phyloP scores from a whole-genome alignment of 768 basidiomycete genomes.

The Leccinum olivaceopallidum region DNA sequence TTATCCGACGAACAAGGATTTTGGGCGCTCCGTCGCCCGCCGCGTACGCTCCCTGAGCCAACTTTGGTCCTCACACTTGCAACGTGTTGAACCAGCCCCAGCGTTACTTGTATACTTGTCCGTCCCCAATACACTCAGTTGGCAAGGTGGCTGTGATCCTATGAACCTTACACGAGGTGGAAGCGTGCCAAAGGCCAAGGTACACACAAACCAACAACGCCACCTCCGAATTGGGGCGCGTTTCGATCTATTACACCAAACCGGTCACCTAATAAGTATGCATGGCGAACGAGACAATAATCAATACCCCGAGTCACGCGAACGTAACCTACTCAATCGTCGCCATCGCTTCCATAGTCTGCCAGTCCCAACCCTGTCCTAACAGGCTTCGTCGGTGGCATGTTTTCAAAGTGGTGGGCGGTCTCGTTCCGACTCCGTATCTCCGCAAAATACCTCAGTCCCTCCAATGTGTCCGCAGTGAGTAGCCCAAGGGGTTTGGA shows the following conservation, averaged over 20 bases:
- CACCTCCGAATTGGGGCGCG: background rate
- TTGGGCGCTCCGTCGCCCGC: constrained; percentile 18
- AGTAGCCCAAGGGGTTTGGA: constrained; percentile 60
- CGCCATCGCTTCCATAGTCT: constrained; percentile 78
- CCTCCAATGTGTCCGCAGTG: constrained; percentile 82
- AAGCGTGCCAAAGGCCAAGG: constrained; percentile 25
- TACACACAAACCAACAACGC: constrained; percentile 17
- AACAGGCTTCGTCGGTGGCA: constrained; percentile 30
- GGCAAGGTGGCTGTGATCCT: constrained; percentile 27
- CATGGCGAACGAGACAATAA: background rate
- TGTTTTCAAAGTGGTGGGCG: constrained; percentile 12
- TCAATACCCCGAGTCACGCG: constrained; percentile 5
- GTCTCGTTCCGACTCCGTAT: constrained; percentile 68
- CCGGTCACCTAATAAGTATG: background rate
- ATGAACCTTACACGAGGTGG: constrained; percentile 25
- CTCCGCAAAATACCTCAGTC: constrained; percentile 88
- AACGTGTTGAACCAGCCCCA: constrained; percentile 23
- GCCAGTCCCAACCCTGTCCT: constrained; percentile 59
- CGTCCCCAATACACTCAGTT: background rate
- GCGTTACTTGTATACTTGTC: constrained; percentile 3
- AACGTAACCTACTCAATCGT: constrained; percentile 34
- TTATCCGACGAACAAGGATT: constrained; percentile 21
- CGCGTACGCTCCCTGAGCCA: background rate
- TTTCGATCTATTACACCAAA: background rate
- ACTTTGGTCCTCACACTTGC: constrained; percentile 12